phyloP scores from a whole-genome alignment of 1,284 basidiomycete genomes.

The Ceratobasidium sp. region DNA sequence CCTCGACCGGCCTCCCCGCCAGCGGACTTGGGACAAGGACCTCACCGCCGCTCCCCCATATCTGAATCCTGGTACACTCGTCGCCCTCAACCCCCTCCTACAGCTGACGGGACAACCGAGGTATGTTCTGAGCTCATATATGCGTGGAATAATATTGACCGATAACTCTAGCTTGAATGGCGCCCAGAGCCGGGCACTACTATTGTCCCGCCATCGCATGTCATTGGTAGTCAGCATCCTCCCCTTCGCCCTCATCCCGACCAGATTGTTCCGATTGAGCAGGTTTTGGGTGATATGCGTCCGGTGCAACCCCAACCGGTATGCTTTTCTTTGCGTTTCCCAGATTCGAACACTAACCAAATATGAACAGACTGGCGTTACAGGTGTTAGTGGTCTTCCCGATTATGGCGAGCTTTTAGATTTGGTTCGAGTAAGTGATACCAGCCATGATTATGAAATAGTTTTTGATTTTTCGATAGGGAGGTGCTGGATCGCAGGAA shows the following conservation, averaged over 20 bases:
- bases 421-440: slow-evolving; percentile 38
- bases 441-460: no score
- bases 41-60: slow-evolving; percentile 8
- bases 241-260: not conserved
- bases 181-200: slow-evolving; percentile 11
- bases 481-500: slow-evolving; percentile 38
- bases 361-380: not conserved
- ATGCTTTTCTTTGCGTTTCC: not conserved
- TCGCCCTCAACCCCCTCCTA: slow-evolving; percentile 27
- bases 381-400: not conserved
- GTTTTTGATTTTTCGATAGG: slow-evolving; percentile 1
- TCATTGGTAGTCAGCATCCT: not conserved
- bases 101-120: slow-evolving; percentile 7
- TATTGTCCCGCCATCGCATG: slow-evolving; percentile 13
- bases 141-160: not conserved
- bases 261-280: not conserved
- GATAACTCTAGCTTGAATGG: not conserved
- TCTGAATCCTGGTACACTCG: slow-evolving; percentile 39
- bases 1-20: slow-evolving; percentile 27
- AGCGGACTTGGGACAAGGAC: slow-evolving; percentile 24
- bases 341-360: not conserved
- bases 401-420: slow-evolving; percentile 42
- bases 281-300: not conserved
- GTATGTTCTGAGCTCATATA: not conserved
- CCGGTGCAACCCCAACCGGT: not conserved